A percentile compares a stretch with the other conserved stretches of the same genome.
phyloP scores from a whole-genome alignment of 768 basidiomycete genomes.

The Phallus indusiatus region DNA sequence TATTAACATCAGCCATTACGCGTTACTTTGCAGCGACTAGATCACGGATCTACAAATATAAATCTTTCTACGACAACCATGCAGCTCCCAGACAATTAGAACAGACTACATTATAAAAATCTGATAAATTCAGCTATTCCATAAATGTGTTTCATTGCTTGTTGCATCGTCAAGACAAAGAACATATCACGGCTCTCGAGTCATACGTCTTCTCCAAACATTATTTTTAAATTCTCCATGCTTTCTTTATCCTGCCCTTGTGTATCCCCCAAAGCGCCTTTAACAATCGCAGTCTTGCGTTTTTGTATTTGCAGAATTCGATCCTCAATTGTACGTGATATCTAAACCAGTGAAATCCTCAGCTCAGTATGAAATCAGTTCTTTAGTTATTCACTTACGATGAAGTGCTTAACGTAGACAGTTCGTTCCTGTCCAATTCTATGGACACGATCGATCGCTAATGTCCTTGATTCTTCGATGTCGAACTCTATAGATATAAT shows the following conservation, averaged over 20 bases:
- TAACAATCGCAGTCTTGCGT: constrained; percentile 79
- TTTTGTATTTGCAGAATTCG: constrained; percentile 77
- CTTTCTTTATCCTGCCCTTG: constrained; percentile 54
- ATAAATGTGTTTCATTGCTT: too few species aligned
- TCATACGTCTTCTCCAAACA: constrained; percentile 44
- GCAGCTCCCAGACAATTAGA: too few species aligned
- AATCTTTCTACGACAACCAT: too few species aligned
- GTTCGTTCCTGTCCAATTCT: constrained; percentile 75
- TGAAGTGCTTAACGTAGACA: constrained; percentile 79
- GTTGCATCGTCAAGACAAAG: background rate
- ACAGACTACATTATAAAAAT: too few species aligned
- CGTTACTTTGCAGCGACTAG: too few species aligned
- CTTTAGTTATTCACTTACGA: constrained; percentile 36
- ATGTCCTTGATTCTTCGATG: constrained; percentile 6
- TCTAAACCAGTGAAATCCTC: constrained; percentile 26
- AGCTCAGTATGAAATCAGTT: too few species aligned
- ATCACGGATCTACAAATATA: too few species aligned
- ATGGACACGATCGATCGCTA: constrained; percentile 81
- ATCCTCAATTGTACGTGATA: constrained; percentile 67
- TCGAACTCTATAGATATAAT: background rate
- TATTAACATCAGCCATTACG: too few species aligned
- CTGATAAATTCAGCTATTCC: too few species aligned
- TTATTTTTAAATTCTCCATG: constrained; percentile 72
- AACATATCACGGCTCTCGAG: background rate
- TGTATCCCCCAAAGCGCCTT: constrained; percentile 67